Percentiles rank a stretch among this genome's conserved stretches.
phyloP scores from a whole-genome alignment of 306 rosid species.

The Rosa persica region DNA sequence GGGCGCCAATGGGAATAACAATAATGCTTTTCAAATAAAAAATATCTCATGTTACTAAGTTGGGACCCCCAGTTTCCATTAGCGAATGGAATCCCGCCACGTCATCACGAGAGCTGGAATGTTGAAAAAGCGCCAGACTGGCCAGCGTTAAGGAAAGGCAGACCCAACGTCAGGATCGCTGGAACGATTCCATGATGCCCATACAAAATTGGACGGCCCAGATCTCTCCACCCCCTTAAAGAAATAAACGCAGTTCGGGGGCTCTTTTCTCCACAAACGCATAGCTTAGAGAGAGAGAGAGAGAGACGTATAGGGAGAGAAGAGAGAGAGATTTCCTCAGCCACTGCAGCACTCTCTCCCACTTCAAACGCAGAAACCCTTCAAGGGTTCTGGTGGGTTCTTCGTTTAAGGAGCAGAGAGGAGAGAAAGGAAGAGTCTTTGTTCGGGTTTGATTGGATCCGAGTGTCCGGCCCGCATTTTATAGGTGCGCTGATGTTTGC shows the following conservation, averaged over 20 bases:
- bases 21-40: not conserved
- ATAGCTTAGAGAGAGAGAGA: not conserved
- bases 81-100: not conserved
- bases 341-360: not conserved
- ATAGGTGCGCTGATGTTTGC: slow-evolving; percentile 17
- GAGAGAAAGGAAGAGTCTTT: not conserved
- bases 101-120: not conserved
- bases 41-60: not conserved
- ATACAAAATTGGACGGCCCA: slow-evolving; percentile 30
- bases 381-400: slow-evolving; percentile 9
- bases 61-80: not conserved
- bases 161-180: slow-evolving; percentile 32
- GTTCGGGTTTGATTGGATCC: slow-evolving; percentile 24
- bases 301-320: too few relatives aligned
- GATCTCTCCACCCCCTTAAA: slow-evolving; percentile 12
- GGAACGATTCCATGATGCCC: slow-evolving; percentile 13
- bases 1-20: not conserved
- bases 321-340: not conserved
- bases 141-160: not conserved
- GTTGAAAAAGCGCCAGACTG: slow-evolving; percentile 27
- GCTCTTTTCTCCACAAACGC: not conserved
- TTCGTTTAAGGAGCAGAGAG: not conserved
- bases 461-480: slow-evolving; percentile 20
- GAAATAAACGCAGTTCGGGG: not conserved
- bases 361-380: not conserved